Conservation (phyloP, 305 asterid species). For the Rubia peregrina region DNA sequence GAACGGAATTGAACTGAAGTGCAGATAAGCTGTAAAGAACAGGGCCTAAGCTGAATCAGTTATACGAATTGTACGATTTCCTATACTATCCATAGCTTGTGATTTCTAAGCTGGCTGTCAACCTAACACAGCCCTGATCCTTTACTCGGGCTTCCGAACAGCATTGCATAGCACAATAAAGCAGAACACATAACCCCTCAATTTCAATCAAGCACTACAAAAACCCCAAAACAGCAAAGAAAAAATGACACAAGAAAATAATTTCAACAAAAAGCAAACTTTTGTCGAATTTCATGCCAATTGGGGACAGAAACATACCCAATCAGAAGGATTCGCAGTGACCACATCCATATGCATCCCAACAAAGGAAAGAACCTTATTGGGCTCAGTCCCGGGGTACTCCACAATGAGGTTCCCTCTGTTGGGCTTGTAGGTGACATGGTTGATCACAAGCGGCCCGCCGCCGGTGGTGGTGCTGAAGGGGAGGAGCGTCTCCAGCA, state of each 20-base stretch:
- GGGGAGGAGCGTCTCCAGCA: slow-evolving; percentile 68
- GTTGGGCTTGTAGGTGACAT: slow-evolving; percentile 71
- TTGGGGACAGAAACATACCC: slow-evolving; percentile 37
- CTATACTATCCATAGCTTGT: background rate
- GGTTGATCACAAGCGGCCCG: slow-evolving; percentile 77
- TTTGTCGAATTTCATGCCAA: background rate
- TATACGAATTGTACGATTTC: background rate
- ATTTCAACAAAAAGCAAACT: background rate
- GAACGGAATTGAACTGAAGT: no score
- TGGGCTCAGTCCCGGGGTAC: slow-evolving; percentile 84
- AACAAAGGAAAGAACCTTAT: slow-evolving; percentile 70
- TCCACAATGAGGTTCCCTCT: slow-evolving; percentile 93
- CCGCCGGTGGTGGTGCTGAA: slow-evolving; percentile 66
- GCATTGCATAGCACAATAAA: background rate
- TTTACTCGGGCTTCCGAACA: background rate
- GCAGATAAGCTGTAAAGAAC: no score
- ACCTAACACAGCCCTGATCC: background rate
- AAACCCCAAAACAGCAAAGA: background rate
- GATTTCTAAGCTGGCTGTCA: background rate
- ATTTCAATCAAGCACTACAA: background rate
- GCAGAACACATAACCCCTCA: background rate
- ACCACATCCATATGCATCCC: slow-evolving; percentile 99
- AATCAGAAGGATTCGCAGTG: slow-evolving; percentile 80
- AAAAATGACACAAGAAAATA: background rate
- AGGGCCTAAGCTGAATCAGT: no score